Base-by-base conservation (phyloP, 495 filamentous ascomycete genomes). In the Penicillium paradoxum region DNA sequence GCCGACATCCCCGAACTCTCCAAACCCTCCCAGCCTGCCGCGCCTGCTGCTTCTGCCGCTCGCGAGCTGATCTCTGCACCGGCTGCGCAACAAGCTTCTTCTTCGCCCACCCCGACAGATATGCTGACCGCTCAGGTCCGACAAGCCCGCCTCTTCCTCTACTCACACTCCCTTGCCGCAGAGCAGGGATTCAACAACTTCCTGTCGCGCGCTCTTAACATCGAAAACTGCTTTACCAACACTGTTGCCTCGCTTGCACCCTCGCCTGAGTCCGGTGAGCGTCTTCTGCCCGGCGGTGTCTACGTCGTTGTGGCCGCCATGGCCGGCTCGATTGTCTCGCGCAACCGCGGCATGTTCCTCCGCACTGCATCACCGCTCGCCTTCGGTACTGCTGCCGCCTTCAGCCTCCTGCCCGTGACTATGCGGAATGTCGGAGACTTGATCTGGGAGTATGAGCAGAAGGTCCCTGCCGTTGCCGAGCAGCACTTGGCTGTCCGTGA, bases 241-340 rank as follows among this genome's bases (percentile, higher is more conserved):
- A 97, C 93, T 41, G 71, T 98, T 57, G 87, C 90, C 25, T 87
- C 84, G 0, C 83, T 98, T 9, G 91, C 90, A 32, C 93, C 93
- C 19, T 76, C 90, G 10, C 83, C 84, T 51, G 85, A 90, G 64
- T 85, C 82, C 44, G 84, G 85, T 55, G 93, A 98, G 73, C 81
- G 81, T 58, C 77, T 97, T 14, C 81, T 95, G 65, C 93, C 93
- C 22, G 90, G 91, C 5, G 69, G 82, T 33, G 78, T 97, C 54
- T 97, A 97, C 73, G 89, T 96, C 32, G 82, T 96, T 13, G 90
- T 98, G 2, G 82, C 90, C 10, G 83, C 88, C 53, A 96, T 98
- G 90, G 86, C 91, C 27, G 91, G 91, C 56, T 87, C 82, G 58
- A 97, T 98, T 64, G 73, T 95, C 25, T 79, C 87, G 39, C 81